Conservation (phyloP, 305 asterid genomes). For the Lippia alba region DNA sequence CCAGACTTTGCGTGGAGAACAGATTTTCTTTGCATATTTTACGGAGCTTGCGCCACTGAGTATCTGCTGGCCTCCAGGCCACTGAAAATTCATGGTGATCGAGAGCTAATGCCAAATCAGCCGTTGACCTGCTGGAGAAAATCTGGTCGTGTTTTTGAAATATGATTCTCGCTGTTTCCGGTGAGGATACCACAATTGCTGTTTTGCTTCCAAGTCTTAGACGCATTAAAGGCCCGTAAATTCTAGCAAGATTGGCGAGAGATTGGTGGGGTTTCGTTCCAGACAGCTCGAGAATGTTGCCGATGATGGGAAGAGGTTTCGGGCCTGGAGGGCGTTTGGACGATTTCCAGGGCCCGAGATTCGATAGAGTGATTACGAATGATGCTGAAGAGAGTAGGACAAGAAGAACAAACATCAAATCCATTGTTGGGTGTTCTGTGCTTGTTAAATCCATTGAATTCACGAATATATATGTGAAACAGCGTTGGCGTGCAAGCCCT, state of each 20-base stretch:
- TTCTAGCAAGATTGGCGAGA: slow-evolving; percentile 39
- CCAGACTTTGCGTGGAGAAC: slow-evolving; percentile 27
- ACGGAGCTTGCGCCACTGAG: slow-evolving; percentile 39
- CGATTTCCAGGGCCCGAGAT: slow-evolving; percentile 14
- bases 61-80: slow-evolving; percentile 29
- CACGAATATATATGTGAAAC: too few species aligned
- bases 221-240: slow-evolving; percentile 44
- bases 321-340: slow-evolving; percentile 52
- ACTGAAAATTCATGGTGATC: slow-evolving; percentile 24
- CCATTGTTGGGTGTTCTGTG: background rate
- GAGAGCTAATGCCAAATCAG: background rate
- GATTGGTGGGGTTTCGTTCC: slow-evolving; percentile 44
- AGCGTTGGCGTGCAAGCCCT: too few species aligned
- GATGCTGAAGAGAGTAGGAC: background rate
- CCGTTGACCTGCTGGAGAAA: slow-evolving; percentile 15
- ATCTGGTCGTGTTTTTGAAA: slow-evolving; percentile 33
- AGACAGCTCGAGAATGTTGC: too few species aligned
- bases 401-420: background rate
- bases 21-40: slow-evolving; percentile 21
- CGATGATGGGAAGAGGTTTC: slow-evolving; percentile 36
- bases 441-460: too few species aligned
- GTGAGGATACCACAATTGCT: slow-evolving; percentile 36
- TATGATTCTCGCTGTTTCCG: slow-evolving; percentile 30
- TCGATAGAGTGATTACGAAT: background rate
- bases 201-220: slow-evolving; percentile 42